Conservation (phyloP, 768 basidiomycete species). For the Tylopilus intermedius region DNA sequence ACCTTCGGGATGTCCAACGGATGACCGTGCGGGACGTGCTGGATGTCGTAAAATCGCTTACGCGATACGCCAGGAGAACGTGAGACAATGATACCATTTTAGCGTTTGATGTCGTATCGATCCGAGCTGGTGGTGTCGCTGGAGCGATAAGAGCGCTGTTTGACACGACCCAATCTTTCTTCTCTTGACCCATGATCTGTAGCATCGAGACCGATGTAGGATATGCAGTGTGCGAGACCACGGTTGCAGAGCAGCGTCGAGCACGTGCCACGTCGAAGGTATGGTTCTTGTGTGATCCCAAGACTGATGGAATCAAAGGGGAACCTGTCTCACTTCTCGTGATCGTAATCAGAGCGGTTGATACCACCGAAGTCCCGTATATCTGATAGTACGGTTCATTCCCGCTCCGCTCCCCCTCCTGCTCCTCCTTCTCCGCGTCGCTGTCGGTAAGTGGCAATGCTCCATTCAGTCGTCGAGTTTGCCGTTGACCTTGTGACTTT, state of each 20-base stretch:
- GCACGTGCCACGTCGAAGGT: neutral
- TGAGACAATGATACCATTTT: slow-evolving; percentile 1
- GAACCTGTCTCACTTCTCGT: too few species aligned
- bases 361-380: too few species aligned
- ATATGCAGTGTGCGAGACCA: slow-evolving; percentile 2
- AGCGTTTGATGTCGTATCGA: slow-evolving; percentile 18
- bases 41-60: neutral
- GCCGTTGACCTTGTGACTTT: slow-evolving; percentile 13
- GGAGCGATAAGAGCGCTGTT: slow-evolving; percentile 20
- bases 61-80: neutral
- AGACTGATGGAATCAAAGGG: too few species aligned
- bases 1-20: neutral
- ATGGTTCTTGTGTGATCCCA: too few species aligned
- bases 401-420: too few species aligned
- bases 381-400: too few species aligned
- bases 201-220: slow-evolving; percentile 1
- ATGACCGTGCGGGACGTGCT: too few species aligned
- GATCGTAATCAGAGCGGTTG: too few species aligned
- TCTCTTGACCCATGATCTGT: slow-evolving; percentile 18
- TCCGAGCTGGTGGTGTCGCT: slow-evolving; percentile 15
- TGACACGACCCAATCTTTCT: neutral
- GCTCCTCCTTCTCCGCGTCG: neutral
- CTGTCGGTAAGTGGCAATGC: neutral
- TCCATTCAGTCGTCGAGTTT: slow-evolving; percentile 7
- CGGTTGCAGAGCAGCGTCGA: slow-evolving; percentile 7